phyloP scores from a whole-genome alignment of 2,329 filamentous ascomycete genomes.

The Ophioceras dolichostomum region DNA sequence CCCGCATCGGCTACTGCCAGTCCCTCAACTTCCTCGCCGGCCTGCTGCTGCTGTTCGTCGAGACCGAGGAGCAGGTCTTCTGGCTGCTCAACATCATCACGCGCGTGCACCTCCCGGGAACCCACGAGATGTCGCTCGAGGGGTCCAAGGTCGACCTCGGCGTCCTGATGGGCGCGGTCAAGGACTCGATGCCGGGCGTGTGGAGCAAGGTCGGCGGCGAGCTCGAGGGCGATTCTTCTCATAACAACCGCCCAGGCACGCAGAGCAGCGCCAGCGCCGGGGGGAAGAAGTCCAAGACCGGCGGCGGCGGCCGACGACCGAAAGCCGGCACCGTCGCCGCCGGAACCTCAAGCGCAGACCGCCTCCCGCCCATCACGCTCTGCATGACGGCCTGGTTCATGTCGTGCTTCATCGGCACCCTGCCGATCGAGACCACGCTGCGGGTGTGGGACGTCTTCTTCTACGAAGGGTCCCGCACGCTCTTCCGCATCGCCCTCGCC shows the following conservation, averaged over 20 bases:
- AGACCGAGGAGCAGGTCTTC: constrained; percentile 80
- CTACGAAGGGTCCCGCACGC: constrained; percentile 86
- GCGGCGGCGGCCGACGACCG: too few relatives aligned
- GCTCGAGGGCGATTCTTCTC: constrained; percentile 22
- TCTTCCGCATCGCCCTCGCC: constrained; percentile 82
- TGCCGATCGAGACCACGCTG: constrained; percentile 83
- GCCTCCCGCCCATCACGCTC: constrained; percentile 79
- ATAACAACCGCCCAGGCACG: constrained; percentile 8
- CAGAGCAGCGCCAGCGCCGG: constrained; percentile 8
- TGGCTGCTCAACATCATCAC: constrained; percentile 92
- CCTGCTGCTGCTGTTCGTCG: constrained; percentile 76
- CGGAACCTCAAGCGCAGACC: constrained; percentile 24
- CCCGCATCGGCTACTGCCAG: constrained; percentile 88
- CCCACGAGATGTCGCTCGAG: constrained; percentile 81
- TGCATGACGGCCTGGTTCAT: constrained; percentile 97
- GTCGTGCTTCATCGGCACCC: constrained; percentile 87
- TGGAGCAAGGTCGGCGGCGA: constrained; percentile 76
- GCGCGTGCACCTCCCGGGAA: constrained; percentile 75
- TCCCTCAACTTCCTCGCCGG: constrained; percentile 92
- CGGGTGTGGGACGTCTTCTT: constrained; percentile 95
- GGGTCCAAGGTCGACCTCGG: constrained; percentile 89
- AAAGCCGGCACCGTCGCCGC: constrained; percentile 25
- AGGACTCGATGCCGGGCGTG: constrained; percentile 68
- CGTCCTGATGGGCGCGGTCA: constrained; percentile 78
- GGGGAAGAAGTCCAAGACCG: constrained; percentile 20